A percentile compares a stretch with the other conserved stretches of the same genome.
Conservation (phyloP, 305 asterid species). For the Andrographis paniculata region DNA sequence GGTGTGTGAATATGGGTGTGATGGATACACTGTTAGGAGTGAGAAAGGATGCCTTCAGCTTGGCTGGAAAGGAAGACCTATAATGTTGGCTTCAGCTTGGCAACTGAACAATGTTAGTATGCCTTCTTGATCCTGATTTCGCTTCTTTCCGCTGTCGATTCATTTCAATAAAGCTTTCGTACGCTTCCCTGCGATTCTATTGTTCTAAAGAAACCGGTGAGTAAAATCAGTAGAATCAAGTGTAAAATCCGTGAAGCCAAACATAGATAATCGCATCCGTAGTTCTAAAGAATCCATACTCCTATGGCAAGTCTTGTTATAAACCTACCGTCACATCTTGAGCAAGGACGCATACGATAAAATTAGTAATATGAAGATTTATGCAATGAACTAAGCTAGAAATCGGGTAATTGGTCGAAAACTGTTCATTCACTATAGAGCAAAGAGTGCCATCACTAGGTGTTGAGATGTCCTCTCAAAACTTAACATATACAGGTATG, state of each 20-base stretch:
- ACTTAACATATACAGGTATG: not conserved
- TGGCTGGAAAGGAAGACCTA: constrained; percentile 68
- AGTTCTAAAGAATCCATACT: too few relatives aligned
- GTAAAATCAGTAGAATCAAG: too few relatives aligned
- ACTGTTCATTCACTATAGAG: not conserved
- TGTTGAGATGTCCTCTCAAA: not conserved
- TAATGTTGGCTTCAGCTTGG: constrained; percentile 62
- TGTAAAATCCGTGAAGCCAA: too few relatives aligned
- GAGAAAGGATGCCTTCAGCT: constrained; percentile 60
- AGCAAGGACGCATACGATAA: too few relatives aligned
- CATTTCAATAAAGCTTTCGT: too few relatives aligned
- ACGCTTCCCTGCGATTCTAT: too few relatives aligned
- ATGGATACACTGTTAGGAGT: constrained; percentile 35
- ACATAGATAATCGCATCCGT: too few relatives aligned
- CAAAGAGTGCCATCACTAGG: not conserved
- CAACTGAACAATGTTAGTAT: constrained; percentile 18
- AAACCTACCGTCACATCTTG: too few relatives aligned
- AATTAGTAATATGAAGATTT: not conserved
- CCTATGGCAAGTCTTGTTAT: too few relatives aligned
- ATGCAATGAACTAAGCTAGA: not conserved
- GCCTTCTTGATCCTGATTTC: not conserved
- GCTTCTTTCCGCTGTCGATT: too few relatives aligned
- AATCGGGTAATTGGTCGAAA: not conserved
- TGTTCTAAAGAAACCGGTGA: too few relatives aligned
- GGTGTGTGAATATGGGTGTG: constrained; percentile 34